Evolutionary conservation across 495 filamentous ascomycete species (phyloP).

Genomic region (Daldinia loculata): DNA sequence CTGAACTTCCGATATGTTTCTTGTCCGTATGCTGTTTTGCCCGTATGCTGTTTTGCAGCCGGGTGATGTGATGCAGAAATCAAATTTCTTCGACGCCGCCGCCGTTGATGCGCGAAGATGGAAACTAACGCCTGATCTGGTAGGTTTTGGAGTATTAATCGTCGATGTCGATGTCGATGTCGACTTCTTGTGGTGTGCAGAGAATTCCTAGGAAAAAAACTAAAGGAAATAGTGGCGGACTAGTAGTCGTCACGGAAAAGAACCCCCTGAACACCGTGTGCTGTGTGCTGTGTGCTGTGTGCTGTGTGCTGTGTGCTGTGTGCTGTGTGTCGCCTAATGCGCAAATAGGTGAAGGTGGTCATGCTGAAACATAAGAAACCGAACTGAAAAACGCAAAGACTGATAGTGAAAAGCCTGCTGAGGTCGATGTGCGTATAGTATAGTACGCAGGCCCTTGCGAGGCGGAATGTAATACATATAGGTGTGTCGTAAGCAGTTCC

Average conservation of each 20-base stretch:
- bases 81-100: not conserved
- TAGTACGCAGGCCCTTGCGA: no score
- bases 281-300: no score
- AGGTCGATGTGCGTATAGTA: not conserved
- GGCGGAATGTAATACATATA: not conserved
- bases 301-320: no score
- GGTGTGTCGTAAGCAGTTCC: not conserved
- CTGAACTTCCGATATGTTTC: not conserved
- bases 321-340: not conserved
- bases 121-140: not conserved
- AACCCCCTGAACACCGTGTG: not conserved
- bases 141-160: not conserved
- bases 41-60: no score
- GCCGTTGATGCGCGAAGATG: not conserved
- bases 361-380: not conserved
- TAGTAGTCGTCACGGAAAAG: not conserved
- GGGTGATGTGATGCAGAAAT: not conserved
- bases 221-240: not conserved
- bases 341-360: not conserved
- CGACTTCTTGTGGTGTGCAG: not conserved
- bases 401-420: not conserved
- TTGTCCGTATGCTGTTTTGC: no score
- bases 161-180: not conserved
- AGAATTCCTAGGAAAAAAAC: not conserved
- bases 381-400: not conserved